A percentile compares a stretch with the other conserved stretches of the same genome.
Evolutionary conservation across 441 rosid genomes (phyloP).

Genomic region (Breynia disticha): DNA sequence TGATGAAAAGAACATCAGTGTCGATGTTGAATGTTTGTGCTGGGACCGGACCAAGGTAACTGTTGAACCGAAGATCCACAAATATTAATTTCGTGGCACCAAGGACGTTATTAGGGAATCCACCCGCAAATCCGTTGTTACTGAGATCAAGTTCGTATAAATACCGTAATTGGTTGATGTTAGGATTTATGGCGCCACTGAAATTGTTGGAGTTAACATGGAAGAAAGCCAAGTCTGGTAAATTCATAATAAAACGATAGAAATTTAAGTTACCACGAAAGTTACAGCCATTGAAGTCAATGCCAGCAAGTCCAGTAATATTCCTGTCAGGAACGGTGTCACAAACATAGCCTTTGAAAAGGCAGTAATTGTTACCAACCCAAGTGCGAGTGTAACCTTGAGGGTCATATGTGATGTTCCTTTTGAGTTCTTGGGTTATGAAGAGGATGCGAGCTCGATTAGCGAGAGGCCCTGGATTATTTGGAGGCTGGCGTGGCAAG

Average conservation of each 20-base stretch:
- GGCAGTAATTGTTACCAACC: slow-evolving; percentile 19
- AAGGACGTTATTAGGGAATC: slow-evolving; percentile 25
- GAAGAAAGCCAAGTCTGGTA: slow-evolving; percentile 27
- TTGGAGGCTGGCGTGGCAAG: slow-evolving; percentile 10
- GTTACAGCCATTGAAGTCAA: slow-evolving; percentile 9
- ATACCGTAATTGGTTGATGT: slow-evolving; percentile 10
- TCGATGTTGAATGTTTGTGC: slow-evolving; percentile 21
- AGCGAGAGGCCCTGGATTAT: slow-evolving; percentile 17
- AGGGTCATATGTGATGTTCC: slow-evolving; percentile 18
- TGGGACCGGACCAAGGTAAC: slow-evolving; percentile 20
- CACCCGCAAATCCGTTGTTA: slow-evolving; percentile 25
- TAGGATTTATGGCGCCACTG: slow-evolving; percentile 9
- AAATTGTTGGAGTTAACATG: slow-evolving; percentile 37
- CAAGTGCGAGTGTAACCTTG: slow-evolving; percentile 3
- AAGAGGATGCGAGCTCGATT: slow-evolving; percentile 13
- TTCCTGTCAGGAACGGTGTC: slow-evolving; percentile 14
- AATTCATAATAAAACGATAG: not conserved
- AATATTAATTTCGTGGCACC: slow-evolving; percentile 13
- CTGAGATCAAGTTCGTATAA: slow-evolving; percentile 38
- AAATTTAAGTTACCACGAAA: slow-evolving; percentile 8
- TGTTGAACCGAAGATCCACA: slow-evolving; percentile 37
- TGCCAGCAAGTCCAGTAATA: slow-evolving; percentile 8
- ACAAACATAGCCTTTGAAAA: slow-evolving; percentile 11
- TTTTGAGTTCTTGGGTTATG: slow-evolving; percentile 18
- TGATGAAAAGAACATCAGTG: slow-evolving; percentile 35